Evolutionary conservation across 495 filamentous ascomycete genomes (phyloP).

Genomic region (Penicillium salamii): DNA sequence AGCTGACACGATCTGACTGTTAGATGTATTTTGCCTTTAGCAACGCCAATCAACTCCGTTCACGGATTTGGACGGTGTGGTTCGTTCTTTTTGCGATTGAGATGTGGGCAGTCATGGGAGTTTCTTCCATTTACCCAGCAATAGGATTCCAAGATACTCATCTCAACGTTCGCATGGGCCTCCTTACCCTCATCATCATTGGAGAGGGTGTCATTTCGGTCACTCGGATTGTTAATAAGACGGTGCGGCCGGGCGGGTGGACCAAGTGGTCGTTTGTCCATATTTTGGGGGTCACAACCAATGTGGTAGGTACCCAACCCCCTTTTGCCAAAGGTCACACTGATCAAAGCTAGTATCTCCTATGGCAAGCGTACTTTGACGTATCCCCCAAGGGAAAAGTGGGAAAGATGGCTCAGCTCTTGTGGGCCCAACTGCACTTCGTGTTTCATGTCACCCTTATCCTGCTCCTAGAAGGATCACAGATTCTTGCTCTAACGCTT

Average conservation of each 20-base stretch:
- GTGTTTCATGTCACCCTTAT: conserved; percentile 66
- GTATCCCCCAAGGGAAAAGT: conserved; percentile 34
- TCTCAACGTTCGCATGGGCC: conserved; percentile 61
- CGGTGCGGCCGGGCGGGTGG: conserved; percentile 52
- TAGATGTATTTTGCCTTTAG: conserved; percentile 21
- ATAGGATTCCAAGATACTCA: conserved; percentile 60
- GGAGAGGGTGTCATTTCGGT: conserved; percentile 61
- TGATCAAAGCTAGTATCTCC: conserved; percentile 49
- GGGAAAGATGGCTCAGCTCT: conserved; percentile 55
- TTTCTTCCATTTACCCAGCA: conserved; percentile 51
- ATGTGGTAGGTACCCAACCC: conserved; percentile 39
- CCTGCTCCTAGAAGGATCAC: conserved; percentile 58
- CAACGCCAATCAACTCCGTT: conserved; percentile 17
- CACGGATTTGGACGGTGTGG: conserved; percentile 54
- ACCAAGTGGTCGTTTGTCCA: conserved; percentile 49
- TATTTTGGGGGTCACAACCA: conserved; percentile 43
- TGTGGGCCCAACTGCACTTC: conserved; percentile 67
- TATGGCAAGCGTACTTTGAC: conserved; percentile 73
- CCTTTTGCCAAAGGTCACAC: conserved; percentile 10
- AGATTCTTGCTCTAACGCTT: conserved; percentile 40
- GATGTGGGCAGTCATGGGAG: conserved; percentile 49
- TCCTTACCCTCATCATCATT: conserved; percentile 67
- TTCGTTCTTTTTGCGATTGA: conserved; percentile 57
- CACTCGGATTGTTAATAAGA: conserved; percentile 54
- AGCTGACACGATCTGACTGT: neutral